Evolutionary conservation across 257 asterid genomes (phyloP).

Genomic region (Vinca minor): DNA sequence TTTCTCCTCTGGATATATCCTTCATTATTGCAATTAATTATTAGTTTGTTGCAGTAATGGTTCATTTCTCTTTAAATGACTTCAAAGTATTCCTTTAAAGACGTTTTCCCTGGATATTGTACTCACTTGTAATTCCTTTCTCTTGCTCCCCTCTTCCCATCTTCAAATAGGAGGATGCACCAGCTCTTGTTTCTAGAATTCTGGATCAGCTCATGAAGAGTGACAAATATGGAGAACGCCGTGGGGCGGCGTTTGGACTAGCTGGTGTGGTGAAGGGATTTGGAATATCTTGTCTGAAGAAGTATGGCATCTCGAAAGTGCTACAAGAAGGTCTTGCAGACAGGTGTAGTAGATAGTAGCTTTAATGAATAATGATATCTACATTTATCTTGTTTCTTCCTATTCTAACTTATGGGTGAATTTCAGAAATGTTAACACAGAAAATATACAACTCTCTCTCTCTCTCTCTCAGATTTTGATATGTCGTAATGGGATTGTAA

Average conservation of each 20-base stretch:
- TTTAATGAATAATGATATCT: neutral
- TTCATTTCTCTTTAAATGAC: neutral
- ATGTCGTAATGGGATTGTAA: neutral
- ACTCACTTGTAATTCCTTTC: neutral
- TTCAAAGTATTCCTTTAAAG: neutral
- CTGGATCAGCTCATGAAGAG: conserved; percentile 82
- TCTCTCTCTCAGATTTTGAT: neutral
- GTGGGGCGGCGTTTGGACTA: conserved; percentile 99
- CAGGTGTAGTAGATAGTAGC: conserved; percentile 38
- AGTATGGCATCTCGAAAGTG: conserved; percentile 56
- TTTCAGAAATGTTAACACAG: neutral
- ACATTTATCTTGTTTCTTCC: neutral
- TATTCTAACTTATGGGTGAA: neutral
- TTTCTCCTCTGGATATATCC: neutral
- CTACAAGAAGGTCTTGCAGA: conserved; percentile 70
- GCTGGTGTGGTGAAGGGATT: conserved; percentile 95
- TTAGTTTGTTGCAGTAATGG: neutral
- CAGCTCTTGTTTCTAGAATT: conserved; percentile 67
- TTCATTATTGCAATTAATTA: neutral
- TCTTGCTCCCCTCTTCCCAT: neutral
- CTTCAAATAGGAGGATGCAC: conserved; percentile 72
- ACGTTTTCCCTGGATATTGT: neutral
- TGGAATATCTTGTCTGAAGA: conserved; percentile 71
- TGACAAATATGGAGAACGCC: conserved; percentile 98
- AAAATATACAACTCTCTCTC: neutral